phyloP scores from a whole-genome alignment of 805 yeast genomes.

The Spathaspora sp. region DNA sequence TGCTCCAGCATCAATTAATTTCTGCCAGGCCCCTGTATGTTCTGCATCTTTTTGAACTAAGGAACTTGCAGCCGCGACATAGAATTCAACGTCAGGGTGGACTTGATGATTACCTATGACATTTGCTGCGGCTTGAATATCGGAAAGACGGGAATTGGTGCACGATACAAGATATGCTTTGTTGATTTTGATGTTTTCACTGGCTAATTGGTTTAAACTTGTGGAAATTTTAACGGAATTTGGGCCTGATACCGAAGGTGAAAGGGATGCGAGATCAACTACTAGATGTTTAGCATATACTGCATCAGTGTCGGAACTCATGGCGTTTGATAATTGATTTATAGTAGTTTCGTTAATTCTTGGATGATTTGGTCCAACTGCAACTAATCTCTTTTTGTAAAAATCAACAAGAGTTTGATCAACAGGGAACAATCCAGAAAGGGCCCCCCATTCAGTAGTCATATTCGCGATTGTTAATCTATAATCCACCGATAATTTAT shows the following conservation, averaged over 20 bases:
- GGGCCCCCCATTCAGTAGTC: conserved; percentile 99
- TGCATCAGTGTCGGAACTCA: conserved; percentile 70
- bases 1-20: conserved; percentile 87
- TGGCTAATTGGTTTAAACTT: conserved; percentile 70
- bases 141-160: conserved; percentile 91
- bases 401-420: conserved; percentile 74
- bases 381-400: conserved; percentile 61
- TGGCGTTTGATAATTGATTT: conserved; percentile 42
- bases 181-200: conserved; percentile 71
- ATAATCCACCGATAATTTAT: conserved; percentile 69
- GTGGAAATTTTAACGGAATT: conserved; percentile 91
- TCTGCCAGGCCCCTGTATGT: conserved; percentile 87
- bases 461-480: conserved; percentile 91
- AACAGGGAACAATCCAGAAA: conserved; percentile 96
- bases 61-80: conserved; percentile 96
- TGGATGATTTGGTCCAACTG: conserved; percentile 73
- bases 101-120: conserved; percentile 79
- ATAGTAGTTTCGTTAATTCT: conserved; percentile 68
- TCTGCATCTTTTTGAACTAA: conserved; percentile 92
- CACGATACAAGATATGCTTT: conserved; percentile 98
- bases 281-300: conserved; percentile 83
- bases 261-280: conserved; percentile 73
- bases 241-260: conserved; percentile 94
- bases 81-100: conserved; percentile 88
- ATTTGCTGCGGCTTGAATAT: conserved; percentile 91